Conservation (phyloP, 192 early-diverging fungal species). For the Dissophora globulifera region DNA sequence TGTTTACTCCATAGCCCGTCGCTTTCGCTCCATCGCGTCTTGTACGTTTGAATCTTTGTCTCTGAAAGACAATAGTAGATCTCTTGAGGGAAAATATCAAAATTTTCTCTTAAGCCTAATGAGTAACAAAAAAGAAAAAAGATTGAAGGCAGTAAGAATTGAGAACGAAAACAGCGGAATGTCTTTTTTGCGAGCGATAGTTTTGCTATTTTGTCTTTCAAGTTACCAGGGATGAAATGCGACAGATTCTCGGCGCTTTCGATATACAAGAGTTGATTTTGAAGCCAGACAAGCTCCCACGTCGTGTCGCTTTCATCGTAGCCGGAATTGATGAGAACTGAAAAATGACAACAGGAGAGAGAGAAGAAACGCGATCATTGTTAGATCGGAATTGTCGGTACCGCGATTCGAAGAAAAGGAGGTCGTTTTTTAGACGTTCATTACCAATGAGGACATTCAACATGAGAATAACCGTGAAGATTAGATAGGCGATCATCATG, state of each 20-base stretch:
- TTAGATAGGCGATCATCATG: slow-evolving; percentile 3
- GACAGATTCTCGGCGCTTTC: slow-evolving; percentile 1
- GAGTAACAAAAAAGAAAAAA: background rate
- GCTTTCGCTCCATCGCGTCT: too few relatives aligned
- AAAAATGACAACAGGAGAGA: background rate
- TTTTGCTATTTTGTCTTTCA: too few relatives aligned
- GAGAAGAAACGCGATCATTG: background rate
- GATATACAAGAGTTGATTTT: background rate
- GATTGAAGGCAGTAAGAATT: background rate
- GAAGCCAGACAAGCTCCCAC: background rate
- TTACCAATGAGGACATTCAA: slow-evolving; percentile 23
- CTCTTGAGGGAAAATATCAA: background rate
- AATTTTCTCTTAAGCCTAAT: background rate
- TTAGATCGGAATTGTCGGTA: background rate
- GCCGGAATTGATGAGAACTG: background rate
- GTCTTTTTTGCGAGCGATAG: background rate
- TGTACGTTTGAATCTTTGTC: too few relatives aligned
- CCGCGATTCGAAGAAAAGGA: background rate
- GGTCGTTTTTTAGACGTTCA: background rate
- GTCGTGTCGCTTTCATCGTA: background rate
- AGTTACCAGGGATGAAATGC: background rate
- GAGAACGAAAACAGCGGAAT: background rate
- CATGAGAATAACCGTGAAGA: slow-evolving; percentile 23
- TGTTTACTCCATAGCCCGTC: too few relatives aligned
- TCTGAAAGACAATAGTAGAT: too few relatives aligned